These are phyloP conservation scores for Tephrocybe rancida DNA, from an alignment of 768 basidiomycete species.

Conservation along the genomic window DNA sequence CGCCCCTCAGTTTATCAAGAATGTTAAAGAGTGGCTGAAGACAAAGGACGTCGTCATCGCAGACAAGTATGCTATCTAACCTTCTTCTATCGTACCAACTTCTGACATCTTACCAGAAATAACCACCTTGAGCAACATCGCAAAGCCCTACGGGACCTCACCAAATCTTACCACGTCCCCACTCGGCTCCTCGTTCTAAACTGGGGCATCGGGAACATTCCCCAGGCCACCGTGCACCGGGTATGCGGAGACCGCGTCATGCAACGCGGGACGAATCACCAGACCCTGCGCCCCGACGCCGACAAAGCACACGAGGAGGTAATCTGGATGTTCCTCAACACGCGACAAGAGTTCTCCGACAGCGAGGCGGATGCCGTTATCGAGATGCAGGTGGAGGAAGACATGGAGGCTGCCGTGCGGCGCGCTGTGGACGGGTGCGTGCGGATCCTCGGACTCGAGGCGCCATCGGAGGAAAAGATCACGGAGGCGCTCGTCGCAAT, in stretches of 20 bases:
- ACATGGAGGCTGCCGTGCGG: conserved; percentile 54
- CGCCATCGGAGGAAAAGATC: conserved; percentile 59
- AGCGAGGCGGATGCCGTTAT: conserved; percentile 61
- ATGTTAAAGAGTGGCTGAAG: conserved; percentile 63
- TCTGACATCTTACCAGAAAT: conserved; percentile 51
- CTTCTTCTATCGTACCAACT: neutral
- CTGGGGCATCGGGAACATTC: conserved; percentile 62
- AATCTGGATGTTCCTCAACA: conserved; percentile 77
- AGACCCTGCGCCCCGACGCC: conserved; percentile 67
- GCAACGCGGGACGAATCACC: conserved; percentile 82
- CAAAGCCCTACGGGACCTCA: conserved; percentile 60
- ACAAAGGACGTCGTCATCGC: conserved; percentile 83
- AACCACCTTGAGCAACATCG: conserved; percentile 89
- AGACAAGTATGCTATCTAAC: conserved; percentile 70
- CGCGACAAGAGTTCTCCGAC: conserved; percentile 58
- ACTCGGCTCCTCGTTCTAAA: conserved; percentile 81
- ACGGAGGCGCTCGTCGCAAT: conserved; percentile 54
- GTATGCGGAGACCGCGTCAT: conserved; percentile 79
- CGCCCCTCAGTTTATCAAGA: conserved; percentile 69
- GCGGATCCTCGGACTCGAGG: conserved; percentile 51
- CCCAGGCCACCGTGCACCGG: conserved; percentile 65
- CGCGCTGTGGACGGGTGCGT: conserved; percentile 63
- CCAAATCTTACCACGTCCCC: conserved; percentile 44
- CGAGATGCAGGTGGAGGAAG: conserved; percentile 59
- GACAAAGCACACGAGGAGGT: conserved; percentile 69